Conservation (phyloP, 2,329 filamentous ascomycete species). For the Colletotrichum musae region DNA sequence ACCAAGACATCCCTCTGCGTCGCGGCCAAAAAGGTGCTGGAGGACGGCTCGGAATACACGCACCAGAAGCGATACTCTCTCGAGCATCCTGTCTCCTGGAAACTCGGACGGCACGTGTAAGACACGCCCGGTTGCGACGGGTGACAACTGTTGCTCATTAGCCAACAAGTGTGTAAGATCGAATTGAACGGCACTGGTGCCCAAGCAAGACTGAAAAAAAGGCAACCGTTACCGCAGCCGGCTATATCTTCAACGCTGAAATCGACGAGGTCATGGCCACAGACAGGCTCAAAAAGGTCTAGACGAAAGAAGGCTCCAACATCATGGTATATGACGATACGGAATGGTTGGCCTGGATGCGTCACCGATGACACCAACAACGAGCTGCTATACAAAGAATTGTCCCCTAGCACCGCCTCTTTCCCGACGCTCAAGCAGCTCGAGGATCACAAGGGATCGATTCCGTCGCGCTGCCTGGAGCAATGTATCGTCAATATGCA, state of each 20-base stretch:
- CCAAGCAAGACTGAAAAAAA: not conserved
- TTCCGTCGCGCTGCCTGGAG: conserved; percentile 11
- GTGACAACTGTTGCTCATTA: not conserved
- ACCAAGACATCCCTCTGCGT: too few species aligned
- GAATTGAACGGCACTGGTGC: too few species aligned
- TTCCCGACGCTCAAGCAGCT: conserved; percentile 11
- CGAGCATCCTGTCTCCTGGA: too few species aligned
- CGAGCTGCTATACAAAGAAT: not conserved
- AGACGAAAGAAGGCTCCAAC: conserved; percentile 47
- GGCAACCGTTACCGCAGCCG: conserved; percentile 7
- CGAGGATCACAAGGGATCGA: not conserved
- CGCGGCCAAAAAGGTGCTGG: too few species aligned
- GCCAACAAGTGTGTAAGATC: not conserved
- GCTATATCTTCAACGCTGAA: conserved; percentile 50
- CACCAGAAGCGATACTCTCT: too few species aligned
- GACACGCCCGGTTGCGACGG: conserved; percentile 48
- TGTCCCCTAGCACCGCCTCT: not conserved
- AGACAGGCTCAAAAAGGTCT: not conserved
- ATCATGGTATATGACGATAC: conserved; percentile 44
- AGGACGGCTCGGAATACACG: too few species aligned
- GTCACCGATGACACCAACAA: conserved; percentile 1
- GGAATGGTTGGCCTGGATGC: conserved; percentile 47
- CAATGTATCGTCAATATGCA: conserved; percentile 27
- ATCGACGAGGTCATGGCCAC: conserved; percentile 45
- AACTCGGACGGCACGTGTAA: conserved; percentile 40